phyloP scores from a whole-genome alignment of 345 rosid genomes.

The Salix koriyanagi region DNA sequence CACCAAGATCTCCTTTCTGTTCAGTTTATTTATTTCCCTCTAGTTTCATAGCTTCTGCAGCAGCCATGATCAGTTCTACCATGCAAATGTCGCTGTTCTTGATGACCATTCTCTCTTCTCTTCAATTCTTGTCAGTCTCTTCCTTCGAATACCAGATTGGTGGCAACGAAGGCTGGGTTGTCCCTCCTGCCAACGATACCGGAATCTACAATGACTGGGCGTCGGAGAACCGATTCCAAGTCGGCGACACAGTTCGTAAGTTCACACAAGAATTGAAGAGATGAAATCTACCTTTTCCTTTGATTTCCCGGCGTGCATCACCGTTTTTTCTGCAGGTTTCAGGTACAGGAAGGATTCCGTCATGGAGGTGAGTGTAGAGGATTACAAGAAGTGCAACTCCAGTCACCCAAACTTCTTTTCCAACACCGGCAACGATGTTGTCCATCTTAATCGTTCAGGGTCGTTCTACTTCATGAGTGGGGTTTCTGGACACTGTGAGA shows the following conservation, averaged over 20 bases:
- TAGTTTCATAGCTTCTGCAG: no score
- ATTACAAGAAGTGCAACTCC: conserved; percentile 55
- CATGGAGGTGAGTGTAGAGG: conserved; percentile 42
- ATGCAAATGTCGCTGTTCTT: conserved; percentile 11
- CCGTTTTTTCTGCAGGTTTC: conserved; percentile 31
- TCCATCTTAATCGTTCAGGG: conserved; percentile 50
- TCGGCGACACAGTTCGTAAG: conserved; percentile 62
- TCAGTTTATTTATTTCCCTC: no score
- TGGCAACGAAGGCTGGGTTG: conserved; percentile 62
- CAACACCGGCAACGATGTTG: conserved; percentile 55
- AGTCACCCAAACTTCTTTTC: conserved; percentile 51
- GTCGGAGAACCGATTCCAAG: conserved; percentile 60
- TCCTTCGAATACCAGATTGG: conserved; percentile 59
- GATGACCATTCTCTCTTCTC: conserved; percentile 19
- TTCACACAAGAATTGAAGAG: not conserved
- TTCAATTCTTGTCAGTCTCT: conserved; percentile 18
- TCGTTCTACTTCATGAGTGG: conserved; percentile 70
- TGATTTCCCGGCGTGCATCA: not conserved
- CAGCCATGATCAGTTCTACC: not conserved
- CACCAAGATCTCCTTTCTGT: no score
- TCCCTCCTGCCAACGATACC: conserved; percentile 45
- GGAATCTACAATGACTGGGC: conserved; percentile 71
- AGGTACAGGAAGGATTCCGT: conserved; percentile 60
- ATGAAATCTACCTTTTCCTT: not conserved
- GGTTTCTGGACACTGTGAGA: conserved; percentile 46